These are phyloP conservation scores for Heritiera littoralis DNA, from an alignment of 345 rosid genomes.

Conservation along the genomic window DNA sequence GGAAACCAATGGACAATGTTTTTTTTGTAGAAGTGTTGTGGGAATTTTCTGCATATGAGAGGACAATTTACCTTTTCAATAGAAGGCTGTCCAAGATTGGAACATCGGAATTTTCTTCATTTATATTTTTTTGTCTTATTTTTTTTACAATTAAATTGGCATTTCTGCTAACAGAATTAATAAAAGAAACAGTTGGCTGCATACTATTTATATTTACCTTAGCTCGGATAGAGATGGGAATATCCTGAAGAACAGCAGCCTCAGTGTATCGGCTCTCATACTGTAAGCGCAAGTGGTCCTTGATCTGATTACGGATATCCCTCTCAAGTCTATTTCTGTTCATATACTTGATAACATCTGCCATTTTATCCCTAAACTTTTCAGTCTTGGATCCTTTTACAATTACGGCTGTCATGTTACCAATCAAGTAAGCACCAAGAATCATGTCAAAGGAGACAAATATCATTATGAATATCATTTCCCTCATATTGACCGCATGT, in stretches of 20 bases:
- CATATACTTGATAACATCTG: constrained; percentile 82
- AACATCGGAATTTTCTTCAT: neutral
- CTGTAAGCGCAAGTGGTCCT: constrained; percentile 75
- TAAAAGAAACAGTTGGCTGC: neutral
- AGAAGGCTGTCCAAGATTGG: neutral
- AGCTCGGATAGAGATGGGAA: constrained; percentile 88
- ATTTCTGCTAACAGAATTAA: neutral
- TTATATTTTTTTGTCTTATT: neutral
- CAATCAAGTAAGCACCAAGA: constrained; percentile 93
- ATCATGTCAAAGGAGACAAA: constrained; percentile 95
- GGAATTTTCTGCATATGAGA: neutral
- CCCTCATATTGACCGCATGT: constrained; percentile 94
- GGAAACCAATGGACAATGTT: neutral
- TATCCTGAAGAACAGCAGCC: constrained; percentile 74
- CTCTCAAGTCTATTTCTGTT: constrained; percentile 76
- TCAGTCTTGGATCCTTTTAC: constrained; percentile 99
- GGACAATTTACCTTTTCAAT: neutral
- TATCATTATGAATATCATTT: constrained; percentile 93
- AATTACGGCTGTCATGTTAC: constrained; percentile 96
- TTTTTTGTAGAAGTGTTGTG: neutral
- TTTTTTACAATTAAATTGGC: neutral
- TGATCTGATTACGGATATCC: constrained; percentile 71
- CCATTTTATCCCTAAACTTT: constrained; percentile 90
- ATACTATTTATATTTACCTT: constrained; percentile 49
- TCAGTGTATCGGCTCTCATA: constrained; percentile 85